A percentile compares a stretch with the other conserved stretches of the same genome.
Evolutionary conservation across 768 basidiomycete species (phyloP).

Genomic region (Neoboletus magnificus): DNA sequence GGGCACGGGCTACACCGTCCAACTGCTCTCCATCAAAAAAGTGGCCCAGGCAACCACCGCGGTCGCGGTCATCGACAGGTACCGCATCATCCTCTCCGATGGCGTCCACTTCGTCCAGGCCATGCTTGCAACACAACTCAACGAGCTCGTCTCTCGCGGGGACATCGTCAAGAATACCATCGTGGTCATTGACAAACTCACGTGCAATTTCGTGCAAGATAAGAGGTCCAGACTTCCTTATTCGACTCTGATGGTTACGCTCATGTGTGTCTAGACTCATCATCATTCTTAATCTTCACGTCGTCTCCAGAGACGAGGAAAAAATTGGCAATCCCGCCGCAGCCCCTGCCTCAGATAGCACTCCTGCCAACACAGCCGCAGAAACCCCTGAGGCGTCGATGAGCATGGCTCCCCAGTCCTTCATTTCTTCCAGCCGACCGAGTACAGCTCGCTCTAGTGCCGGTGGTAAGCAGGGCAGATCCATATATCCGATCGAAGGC

Average conservation of each 20-base stretch:
- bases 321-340: slow-evolving; percentile 70
- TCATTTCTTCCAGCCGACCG: slow-evolving; percentile 22
- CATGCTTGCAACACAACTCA: slow-evolving; percentile 94
- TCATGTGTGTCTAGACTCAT: slow-evolving; percentile 54
- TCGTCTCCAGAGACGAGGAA: slow-evolving; percentile 49
- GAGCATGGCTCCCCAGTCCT: slow-evolving; percentile 27
- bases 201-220: slow-evolving; percentile 79
- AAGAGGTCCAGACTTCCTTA: slow-evolving; percentile 52
- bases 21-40: slow-evolving; percentile 82
- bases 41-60: slow-evolving; percentile 42
- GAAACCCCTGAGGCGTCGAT: slow-evolving; percentile 29
- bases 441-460: slow-evolving; percentile 6
- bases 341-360: slow-evolving; percentile 35
- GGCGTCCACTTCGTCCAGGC: slow-evolving; percentile 83
- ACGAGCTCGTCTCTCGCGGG: slow-evolving; percentile 64
- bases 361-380: slow-evolving; percentile 22
- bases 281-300: slow-evolving; percentile 68
- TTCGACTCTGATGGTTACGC: neutral
- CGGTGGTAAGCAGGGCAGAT: slow-evolving; percentile 21
- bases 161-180: slow-evolving; percentile 64
- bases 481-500: slow-evolving; percentile 83
- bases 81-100: slow-evolving; percentile 87
- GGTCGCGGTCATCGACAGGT: slow-evolving; percentile 47
- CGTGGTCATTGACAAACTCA: slow-evolving; percentile 67
- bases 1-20: slow-evolving; percentile 51